Conservation (phyloP, 1,139 yeast species). For the Suhomyces ambrosiae region DNA sequence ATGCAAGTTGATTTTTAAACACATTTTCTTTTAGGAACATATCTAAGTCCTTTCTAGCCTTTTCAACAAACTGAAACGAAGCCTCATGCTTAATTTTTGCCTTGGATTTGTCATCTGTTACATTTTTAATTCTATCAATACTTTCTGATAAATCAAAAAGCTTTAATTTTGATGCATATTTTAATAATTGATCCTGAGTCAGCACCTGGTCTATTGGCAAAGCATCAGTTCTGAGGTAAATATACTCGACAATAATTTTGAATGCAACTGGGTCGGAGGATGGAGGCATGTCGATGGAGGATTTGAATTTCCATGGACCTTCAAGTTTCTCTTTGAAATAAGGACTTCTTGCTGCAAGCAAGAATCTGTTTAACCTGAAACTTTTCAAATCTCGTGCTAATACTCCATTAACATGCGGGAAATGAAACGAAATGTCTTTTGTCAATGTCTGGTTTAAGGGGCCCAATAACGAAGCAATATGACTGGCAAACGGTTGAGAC, state of each 20-base stretch:
- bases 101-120: slow-evolving; percentile 26
- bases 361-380: slow-evolving; percentile 41
- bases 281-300: slow-evolving; percentile 27
- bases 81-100: slow-evolving; percentile 48
- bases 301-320: slow-evolving; percentile 29
- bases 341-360: slow-evolving; percentile 41
- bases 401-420: slow-evolving; percentile 24
- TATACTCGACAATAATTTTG: slow-evolving; percentile 47
- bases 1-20: slow-evolving; percentile 25
- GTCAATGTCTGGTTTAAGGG: slow-evolving; percentile 28
- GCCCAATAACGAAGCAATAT: slow-evolving; percentile 54
- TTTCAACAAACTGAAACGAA: slow-evolving; percentile 47
- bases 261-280: slow-evolving; percentile 30
- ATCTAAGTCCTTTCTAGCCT: slow-evolving; percentile 49
- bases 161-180: slow-evolving; percentile 36
- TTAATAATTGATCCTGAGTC: slow-evolving; percentile 24
- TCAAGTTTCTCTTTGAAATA: slow-evolving; percentile 29
- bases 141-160: slow-evolving; percentile 40
- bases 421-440: slow-evolving; percentile 41
- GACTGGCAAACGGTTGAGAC: slow-evolving; percentile 75
- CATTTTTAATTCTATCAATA: slow-evolving; percentile 22
- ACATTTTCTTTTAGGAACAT: slow-evolving; percentile 41
- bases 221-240: slow-evolving; percentile 49
- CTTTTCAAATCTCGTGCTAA: slow-evolving; percentile 16
- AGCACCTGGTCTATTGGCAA: slow-evolving; percentile 28